Conservation (phyloP, 1,139 yeast species). For the Schizosaccharomyces versatilis region DNA sequence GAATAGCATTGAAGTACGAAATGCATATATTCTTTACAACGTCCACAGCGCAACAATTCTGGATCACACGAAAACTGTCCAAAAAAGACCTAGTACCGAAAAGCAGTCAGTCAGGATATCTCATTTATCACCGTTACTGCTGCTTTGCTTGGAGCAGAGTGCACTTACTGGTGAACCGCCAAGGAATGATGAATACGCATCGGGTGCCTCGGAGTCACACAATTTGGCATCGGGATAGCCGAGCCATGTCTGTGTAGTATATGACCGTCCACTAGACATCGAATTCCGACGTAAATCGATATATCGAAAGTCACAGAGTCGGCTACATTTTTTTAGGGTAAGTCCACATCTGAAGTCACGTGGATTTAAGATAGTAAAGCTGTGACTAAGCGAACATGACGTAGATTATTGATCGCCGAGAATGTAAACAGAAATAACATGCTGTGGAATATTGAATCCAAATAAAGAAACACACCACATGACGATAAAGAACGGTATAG, state of each 20-base stretch:
- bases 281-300: no score
- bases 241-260: not conserved
- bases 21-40: constrained; percentile 41
- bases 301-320: no score
- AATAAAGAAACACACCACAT: constrained; percentile 35
- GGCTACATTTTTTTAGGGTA: no score
- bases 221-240: not conserved
- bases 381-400: not conserved
- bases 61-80: constrained; percentile 3
- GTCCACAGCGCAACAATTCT: constrained; percentile 27
- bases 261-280: no score
- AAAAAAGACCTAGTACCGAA: not conserved
- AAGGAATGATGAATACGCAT: constrained; percentile 4
- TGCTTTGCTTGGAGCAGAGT: not conserved
- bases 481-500: constrained; percentile 37
- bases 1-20: constrained; percentile 60
- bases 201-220: not conserved
- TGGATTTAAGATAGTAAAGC: not conserved
- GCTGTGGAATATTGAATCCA: constrained; percentile 50
- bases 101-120: no score
- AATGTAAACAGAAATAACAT: constrained; percentile 48
- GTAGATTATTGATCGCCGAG: constrained; percentile 11
- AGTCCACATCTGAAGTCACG: no score
- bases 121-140: not conserved
- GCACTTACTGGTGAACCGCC: constrained; percentile 6